A percentile compares a stretch with the other conserved stretches of the same genome.
phyloP scores from a whole-genome alignment of 495 filamentous ascomycete species.

The Penicillium maclennaniae region DNA sequence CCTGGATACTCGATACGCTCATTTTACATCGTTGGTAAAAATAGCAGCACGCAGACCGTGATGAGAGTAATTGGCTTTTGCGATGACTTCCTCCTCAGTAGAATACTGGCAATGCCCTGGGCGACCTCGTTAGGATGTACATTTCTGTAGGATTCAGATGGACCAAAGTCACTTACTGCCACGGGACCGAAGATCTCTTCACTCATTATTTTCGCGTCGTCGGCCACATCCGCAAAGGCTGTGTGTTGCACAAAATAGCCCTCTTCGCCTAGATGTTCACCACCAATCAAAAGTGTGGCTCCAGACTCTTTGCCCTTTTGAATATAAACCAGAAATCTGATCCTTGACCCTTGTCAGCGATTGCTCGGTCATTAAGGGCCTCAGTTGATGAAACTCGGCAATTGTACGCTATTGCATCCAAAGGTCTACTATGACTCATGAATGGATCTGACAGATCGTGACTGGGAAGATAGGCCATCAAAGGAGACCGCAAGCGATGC shows the following conservation, averaged over 20 bases:
- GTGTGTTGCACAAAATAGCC: constrained; percentile 50
- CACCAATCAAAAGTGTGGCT: constrained; percentile 69
- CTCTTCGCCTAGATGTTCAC: constrained; percentile 42
- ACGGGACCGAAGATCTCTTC: constrained; percentile 55
- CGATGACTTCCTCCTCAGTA: constrained; percentile 77
- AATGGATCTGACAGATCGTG: no score
- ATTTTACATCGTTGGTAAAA: constrained; percentile 73
- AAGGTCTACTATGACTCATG: no score
- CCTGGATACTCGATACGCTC: constrained; percentile 72
- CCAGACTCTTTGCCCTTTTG: constrained; percentile 71
- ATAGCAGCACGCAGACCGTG: constrained; percentile 81
- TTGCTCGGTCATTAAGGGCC: no score
- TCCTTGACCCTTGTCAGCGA: constrained; percentile 41
- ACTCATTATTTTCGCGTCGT: constrained; percentile 37
- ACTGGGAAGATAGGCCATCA: no score
- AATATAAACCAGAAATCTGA: constrained; percentile 75
- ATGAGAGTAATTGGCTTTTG: constrained; percentile 76
- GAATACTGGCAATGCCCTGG: constrained; percentile 52
- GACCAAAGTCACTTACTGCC: constrained; percentile 13
- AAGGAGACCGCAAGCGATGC: no score
- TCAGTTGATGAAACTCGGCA: no score
- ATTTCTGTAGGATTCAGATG: not conserved
- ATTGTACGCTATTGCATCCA: no score
- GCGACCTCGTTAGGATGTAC: not conserved
- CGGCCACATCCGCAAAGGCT: constrained; percentile 39